Conservation (phyloP, 257 asterid genomes). For the Solanum microdontum region DNA sequence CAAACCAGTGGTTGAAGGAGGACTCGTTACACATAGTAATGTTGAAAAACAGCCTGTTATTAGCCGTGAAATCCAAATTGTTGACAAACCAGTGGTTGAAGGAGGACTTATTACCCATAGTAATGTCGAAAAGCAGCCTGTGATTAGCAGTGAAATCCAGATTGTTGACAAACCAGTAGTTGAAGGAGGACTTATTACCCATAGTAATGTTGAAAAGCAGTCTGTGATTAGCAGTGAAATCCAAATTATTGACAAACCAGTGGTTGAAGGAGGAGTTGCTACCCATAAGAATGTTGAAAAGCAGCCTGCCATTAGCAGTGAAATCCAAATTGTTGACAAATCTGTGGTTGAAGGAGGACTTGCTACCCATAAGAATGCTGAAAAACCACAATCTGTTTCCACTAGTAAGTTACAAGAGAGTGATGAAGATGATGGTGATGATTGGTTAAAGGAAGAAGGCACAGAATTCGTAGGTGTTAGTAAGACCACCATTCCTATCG, state of each 20-base stretch:
- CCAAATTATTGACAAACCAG: conserved; percentile 23
- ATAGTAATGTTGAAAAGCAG: conserved; percentile 11
- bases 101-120: conserved; percentile 5
- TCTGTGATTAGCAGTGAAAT: conserved; percentile 8
- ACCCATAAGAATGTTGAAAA: conserved; percentile 17
- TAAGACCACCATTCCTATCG: conserved; percentile 37
- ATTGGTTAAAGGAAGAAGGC: conserved; percentile 85
- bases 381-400: conserved; percentile 12
- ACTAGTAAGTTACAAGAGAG: conserved; percentile 16
- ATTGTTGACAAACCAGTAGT: conserved; percentile 14
- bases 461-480: conserved; percentile 24
- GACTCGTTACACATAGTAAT: conserved; percentile 5
- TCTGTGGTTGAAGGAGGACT: conserved; percentile 12
- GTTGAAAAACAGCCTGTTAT: conserved; percentile 8
- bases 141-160: conserved; percentile 17
- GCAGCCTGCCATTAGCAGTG: neutral
- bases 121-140: conserved; percentile 9
- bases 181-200: neutral
- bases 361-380: conserved; percentile 14
- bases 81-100: conserved; percentile 7
- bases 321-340: conserved; percentile 24
- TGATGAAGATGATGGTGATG: conserved; percentile 81
- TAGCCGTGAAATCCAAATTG: conserved; percentile 21
- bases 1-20: neutral
- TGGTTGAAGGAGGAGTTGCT: neutral